Evolutionary conservation across 2,329 filamentous ascomycete genomes (phyloP).

Genomic region (Beauveria scarabaeidicola): DNA sequence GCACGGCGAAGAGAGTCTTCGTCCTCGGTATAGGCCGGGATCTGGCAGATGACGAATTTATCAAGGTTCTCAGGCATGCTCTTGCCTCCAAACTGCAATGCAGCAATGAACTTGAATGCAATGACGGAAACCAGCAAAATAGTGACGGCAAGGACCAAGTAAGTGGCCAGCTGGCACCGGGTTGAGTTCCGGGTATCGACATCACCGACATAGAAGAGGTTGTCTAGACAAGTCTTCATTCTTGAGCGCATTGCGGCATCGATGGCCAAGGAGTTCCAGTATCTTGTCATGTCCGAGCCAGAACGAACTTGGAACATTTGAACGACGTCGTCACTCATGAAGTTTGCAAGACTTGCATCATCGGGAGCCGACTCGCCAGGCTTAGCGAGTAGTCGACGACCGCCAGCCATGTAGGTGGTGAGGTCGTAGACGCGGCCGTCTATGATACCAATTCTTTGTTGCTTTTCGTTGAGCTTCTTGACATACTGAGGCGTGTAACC

Average conservation of each 20-base stretch:
- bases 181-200: slow-evolving; percentile 84
- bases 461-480: slow-evolving; percentile 56
- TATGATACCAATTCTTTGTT: slow-evolving; percentile 67
- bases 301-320: slow-evolving; percentile 67
- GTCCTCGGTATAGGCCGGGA: slow-evolving; percentile 96
- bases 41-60: slow-evolving; percentile 97
- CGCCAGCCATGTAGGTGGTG: slow-evolving; percentile 71
- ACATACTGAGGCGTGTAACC: slow-evolving; percentile 78
- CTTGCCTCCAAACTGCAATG: slow-evolving; percentile 86
- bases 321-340: slow-evolving; percentile 71
- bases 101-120: slow-evolving; percentile 92
- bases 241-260: slow-evolving; percentile 46
- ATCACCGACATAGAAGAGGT: slow-evolving; percentile 89
- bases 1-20: slow-evolving; percentile 95
- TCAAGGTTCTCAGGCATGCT: slow-evolving; percentile 92
- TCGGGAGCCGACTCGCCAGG: slow-evolving; percentile 40
- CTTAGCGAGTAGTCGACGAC: slow-evolving; percentile 54
- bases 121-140: slow-evolving; percentile 74
- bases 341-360: slow-evolving; percentile 52
- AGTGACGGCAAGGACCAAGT: slow-evolving; percentile 80
- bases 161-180: slow-evolving; percentile 79
- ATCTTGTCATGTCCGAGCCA: slow-evolving; percentile 73
- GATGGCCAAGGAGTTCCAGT: slow-evolving; percentile 66
- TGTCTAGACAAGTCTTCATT: slow-evolving; percentile 81
- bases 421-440: slow-evolving; percentile 79